These are phyloP conservation scores for Fusarium xyrophilum DNA, from an alignment of 2,329 filamentous ascomycete species.

Conservation along the genomic window DNA sequence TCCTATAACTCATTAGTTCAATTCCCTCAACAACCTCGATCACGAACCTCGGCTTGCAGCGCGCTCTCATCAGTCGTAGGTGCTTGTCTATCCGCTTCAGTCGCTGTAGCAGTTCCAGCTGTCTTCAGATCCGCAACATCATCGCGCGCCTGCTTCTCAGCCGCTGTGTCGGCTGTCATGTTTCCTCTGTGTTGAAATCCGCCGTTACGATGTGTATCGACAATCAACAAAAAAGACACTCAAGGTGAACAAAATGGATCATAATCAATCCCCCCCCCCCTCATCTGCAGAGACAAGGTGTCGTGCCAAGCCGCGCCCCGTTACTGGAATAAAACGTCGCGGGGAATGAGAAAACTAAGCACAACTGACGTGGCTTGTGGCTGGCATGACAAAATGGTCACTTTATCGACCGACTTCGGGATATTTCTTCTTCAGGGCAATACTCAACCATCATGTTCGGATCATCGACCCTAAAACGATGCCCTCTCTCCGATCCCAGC, in stretches of 20 bases:
- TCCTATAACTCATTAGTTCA: not conserved
- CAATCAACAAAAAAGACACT: too few species aligned
- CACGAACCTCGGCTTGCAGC: constrained; percentile 27
- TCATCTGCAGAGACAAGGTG: not conserved
- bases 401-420: not conserved
- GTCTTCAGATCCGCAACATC: not conserved
- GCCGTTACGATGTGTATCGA: too few species aligned
- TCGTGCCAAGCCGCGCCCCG: constrained; percentile 7
- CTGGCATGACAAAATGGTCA: not conserved
- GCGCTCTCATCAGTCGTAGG: constrained; percentile 9
- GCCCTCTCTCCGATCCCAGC: not conserved
- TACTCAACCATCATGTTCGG: not conserved
- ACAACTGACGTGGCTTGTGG: not conserved
- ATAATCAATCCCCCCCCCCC: too few species aligned
- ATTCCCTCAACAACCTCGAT: too few species aligned
- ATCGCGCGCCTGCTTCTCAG: not conserved
- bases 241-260: too few species aligned
- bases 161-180: constrained; percentile 3
- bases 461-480: not conserved
- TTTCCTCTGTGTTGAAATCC: rapidly evolving
- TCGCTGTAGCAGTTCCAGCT: not conserved
- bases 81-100: not conserved
- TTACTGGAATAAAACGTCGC: constrained; percentile 19
- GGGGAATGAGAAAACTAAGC: not conserved
- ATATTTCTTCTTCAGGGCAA: not conserved